Percentiles rank a stretch among this genome's conserved stretches.
Conservation (phyloP, 1,284 basidiomycete genomes). For the Rhodotorula sp. region DNA sequence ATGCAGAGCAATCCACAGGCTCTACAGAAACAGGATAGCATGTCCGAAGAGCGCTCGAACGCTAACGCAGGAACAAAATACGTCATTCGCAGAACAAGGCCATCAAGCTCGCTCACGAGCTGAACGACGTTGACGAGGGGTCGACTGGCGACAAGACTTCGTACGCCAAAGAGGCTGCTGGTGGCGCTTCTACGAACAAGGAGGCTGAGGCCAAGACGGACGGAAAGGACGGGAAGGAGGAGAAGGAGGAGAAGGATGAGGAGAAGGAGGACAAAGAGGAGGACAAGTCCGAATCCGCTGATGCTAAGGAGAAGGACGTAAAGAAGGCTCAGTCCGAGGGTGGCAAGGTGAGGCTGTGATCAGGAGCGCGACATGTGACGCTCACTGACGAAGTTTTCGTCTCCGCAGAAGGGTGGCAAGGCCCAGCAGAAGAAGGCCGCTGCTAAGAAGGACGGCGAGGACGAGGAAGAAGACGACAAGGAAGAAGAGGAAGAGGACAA, state of each 20-base stretch:
- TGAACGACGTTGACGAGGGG: slow-evolving; percentile 31
- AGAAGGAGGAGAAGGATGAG: slow-evolving; percentile 3
- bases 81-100: slow-evolving; percentile 24
- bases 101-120: slow-evolving; percentile 31
- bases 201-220: slow-evolving; percentile 22
- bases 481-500: slow-evolving; percentile 9
- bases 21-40: no score
- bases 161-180: slow-evolving; percentile 24
- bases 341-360: neutral
- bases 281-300: neutral
- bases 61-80: neutral
- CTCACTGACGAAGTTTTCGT: neutral
- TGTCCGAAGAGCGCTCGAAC: neutral
- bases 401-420: slow-evolving; percentile 15
- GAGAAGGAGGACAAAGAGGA: neutral
- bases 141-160: slow-evolving; percentile 21
- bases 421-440: slow-evolving; percentile 4
- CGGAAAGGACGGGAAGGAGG: neutral
- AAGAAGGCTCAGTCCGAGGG: slow-evolving; percentile 14
- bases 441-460: neutral
- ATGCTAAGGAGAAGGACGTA: slow-evolving; percentile 3
- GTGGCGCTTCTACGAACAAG: slow-evolving; percentile 16
- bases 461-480: slow-evolving; percentile 12
- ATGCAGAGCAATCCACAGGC: neutral
- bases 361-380: neutral